phyloP scores from a whole-genome alignment of 371 early-diverging fungal genomes.

The Apophysomyces sp. region DNA sequence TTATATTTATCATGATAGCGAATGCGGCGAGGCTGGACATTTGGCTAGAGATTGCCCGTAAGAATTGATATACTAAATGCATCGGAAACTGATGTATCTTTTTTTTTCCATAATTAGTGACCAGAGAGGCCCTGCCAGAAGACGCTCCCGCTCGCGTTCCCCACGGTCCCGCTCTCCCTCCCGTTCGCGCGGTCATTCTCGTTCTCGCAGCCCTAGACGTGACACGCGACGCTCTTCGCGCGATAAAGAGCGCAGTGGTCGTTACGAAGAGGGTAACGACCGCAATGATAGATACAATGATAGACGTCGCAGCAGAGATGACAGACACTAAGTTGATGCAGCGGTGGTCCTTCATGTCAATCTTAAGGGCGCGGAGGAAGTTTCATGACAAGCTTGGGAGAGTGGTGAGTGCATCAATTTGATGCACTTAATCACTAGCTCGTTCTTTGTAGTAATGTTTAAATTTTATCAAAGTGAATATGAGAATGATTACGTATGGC shows the following conservation, averaged over 20 bases:
- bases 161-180: constrained; percentile 1
- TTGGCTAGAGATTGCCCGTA: constrained; percentile 40
- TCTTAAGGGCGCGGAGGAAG: constrained; percentile 13
- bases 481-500: constrained; percentile 3
- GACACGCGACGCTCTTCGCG: constrained; percentile 1
- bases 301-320: constrained; percentile 2
- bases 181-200: not conserved
- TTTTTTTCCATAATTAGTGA: not conserved
- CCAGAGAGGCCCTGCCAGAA: constrained; percentile 6
- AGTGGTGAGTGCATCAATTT: constrained; percentile 53
- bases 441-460: constrained; percentile 3
- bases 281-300: constrained; percentile 2
- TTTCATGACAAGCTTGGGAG: constrained; percentile 53
- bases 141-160: constrained; percentile 41
- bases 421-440: not conserved
- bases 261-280: constrained; percentile 2
- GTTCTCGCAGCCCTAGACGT: constrained; percentile 8
- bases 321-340: constrained; percentile 1
- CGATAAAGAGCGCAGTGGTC: not conserved
- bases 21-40: constrained; percentile 36
- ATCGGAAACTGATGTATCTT: not conserved
- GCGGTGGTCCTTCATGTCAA: not conserved
- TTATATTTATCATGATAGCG: constrained; percentile 14
- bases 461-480: not conserved
- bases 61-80: constrained; percentile 4